Evolutionary conservation across 2,329 filamentous ascomycete species (phyloP), one percentile per base, ranked within the genome.

Genomic region (Fusarium sp.): DNA sequence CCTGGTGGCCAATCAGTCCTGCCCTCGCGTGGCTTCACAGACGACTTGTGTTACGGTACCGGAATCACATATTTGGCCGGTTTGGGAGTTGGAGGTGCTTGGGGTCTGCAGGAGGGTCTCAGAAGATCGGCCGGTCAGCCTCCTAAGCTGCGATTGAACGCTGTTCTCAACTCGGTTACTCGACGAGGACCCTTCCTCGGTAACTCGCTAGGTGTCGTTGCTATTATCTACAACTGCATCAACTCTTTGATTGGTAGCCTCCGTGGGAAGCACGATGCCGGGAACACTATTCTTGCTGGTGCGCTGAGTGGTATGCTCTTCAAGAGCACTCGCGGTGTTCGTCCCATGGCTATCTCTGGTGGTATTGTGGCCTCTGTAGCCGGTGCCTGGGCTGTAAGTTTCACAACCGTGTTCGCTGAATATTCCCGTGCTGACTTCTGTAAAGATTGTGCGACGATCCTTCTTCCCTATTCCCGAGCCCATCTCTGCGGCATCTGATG

Each of bases 11-110:
- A 93, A 79, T 97, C 95, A 45, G 92, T 94, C 57, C 88, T 99
- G 57, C 96, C 97, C 45, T 98, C 94, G 59, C 91, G 96, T 80
- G 96, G 96, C 79, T 99, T 97, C 90, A 97, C 94, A 66, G 96
- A 99, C 79, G 96, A 99, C 80, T 89, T 99, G 64, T 98, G 96
- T 83, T 99, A 99, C 80, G 96, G 97, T 77, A 97, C 96, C 23
- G 96, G 96, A 75, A 90, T 95, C 68, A 97, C 94, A 78, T 99
- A 99, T 79, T 86, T 99, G 65, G 85, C 92, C n/a, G 96, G 92
- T 9, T 85, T 99, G 75, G 88, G 91, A 42, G 79, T 97, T 72
- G 96, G 96, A 80, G 96, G 96, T 72, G 90, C 89, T 60, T 98
- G 95, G 95, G 96, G 96, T 67, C 81, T 99, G 73, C 91, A 92